These are phyloP conservation scores for Holtermannia corniformis DNA, from an alignment of 768 basidiomycete genomes.

Conservation along the genomic window DNA sequence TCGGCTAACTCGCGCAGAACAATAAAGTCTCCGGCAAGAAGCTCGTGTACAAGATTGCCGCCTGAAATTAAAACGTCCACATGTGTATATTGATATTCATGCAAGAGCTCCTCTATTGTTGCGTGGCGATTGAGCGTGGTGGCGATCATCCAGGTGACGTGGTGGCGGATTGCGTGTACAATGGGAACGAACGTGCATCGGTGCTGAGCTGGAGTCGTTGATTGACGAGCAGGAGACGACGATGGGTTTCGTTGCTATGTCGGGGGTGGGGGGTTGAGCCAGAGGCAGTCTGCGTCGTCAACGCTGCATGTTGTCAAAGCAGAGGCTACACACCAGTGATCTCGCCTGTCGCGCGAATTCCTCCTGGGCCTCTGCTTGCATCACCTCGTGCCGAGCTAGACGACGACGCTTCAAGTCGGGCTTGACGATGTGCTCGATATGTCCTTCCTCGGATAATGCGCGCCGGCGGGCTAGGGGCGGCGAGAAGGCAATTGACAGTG, in stretches of 20 bases:
- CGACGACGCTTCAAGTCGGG: background rate
- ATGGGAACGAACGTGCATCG: background rate
- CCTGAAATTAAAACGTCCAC: too few relatives aligned
- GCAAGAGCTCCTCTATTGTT: background rate
- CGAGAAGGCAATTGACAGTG: background rate
- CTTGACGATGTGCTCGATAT: background rate
- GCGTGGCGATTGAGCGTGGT: background rate
- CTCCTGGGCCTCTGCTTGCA: background rate
- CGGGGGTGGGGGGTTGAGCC: too few relatives aligned
- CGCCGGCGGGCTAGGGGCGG: too few relatives aligned
- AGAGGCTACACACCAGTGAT: too few relatives aligned
- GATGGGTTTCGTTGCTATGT: background rate
- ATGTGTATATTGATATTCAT: too few relatives aligned
- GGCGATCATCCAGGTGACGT: too few relatives aligned
- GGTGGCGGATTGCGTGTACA: background rate
- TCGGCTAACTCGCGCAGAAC: slow-evolving; percentile 6
- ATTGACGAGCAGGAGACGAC: background rate
- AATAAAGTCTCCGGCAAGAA: slow-evolving; percentile 27
- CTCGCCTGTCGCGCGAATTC: background rate
- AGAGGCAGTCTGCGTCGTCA: too few relatives aligned
- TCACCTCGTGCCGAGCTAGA: background rate
- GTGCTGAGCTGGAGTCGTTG: background rate
- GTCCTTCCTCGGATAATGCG: background rate
- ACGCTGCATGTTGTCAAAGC: too few relatives aligned
- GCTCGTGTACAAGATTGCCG: slow-evolving; percentile 19